Conservation (phyloP, 2,329 filamentous ascomycete genomes). For the Chaetomiaceae sp. region DNA sequence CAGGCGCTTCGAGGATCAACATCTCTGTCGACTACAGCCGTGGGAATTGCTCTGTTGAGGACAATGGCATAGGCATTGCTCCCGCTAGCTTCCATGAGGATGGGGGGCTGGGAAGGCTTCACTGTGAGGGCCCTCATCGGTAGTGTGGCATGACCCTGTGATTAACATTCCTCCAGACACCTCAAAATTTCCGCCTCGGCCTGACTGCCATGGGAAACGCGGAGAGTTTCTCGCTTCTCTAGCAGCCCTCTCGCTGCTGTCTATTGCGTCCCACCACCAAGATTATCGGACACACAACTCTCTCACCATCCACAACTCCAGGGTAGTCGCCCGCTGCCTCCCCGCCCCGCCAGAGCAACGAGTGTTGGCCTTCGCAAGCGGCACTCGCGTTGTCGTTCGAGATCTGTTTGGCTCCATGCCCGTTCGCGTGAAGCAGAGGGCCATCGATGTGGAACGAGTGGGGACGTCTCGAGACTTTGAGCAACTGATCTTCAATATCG, state of each 20-base stretch:
- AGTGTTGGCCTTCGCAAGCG: conserved; percentile 55
- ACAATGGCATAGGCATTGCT: conserved; percentile 76
- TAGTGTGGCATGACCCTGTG: conserved; percentile 1
- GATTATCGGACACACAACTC: conserved; percentile 58
- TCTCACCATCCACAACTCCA: conserved; percentile 66
- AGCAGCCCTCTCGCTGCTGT: conserved; percentile 69
- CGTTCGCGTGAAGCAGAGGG: conserved; percentile 79
- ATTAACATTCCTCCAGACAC: conserved; percentile 55
- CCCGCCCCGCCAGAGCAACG: conserved; percentile 58
- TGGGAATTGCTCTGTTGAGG: conserved; percentile 75
- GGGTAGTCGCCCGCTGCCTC: conserved; percentile 57
- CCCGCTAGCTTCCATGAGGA: conserved; percentile 65
- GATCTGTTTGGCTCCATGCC: conserved; percentile 89
- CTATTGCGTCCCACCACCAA: conserved; percentile 67
- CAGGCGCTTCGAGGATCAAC: conserved; percentile 62
- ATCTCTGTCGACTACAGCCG: conserved; percentile 69
- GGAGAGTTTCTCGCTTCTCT: conserved; percentile 77
- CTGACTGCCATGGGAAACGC: conserved; percentile 57
- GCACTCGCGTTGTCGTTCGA: conserved; percentile 70
- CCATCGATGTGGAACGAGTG: conserved; percentile 46
- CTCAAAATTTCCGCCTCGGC: conserved; percentile 58
- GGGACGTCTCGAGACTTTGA: conserved; percentile 62
- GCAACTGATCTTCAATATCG: conserved; percentile 52
- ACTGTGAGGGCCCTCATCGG: conserved; percentile 52
- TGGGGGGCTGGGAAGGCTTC: conserved; percentile 68